Evolutionary conservation across 495 filamentous ascomycete genomes (phyloP), one percentile per base, ranked within the genome.

Genomic region (Aspergillus diversus): DNA sequence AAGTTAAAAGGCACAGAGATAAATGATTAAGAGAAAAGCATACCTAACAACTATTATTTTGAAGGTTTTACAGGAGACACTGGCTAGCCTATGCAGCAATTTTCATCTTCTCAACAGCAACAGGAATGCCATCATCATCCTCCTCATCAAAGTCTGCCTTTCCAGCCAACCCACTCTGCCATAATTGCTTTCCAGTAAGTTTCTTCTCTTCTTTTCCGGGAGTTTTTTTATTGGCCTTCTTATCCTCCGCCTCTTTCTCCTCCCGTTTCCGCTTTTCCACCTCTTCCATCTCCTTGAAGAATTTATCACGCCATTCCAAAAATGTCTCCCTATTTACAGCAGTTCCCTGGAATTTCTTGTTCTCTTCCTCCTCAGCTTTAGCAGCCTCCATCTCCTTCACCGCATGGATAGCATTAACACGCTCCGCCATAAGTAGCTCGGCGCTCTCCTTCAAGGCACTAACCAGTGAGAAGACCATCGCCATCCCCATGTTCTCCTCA

Each of bases 381-480:
- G 86, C 79, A 5, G 86, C 69, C n/a, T 79, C 84, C 63, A 87
- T 82, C 56, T 97, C 93, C 49, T 82, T 84, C 61, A 69, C 80
- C 8, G 79, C 82, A 66, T 86, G 81, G 9, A 84, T 84, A 8
- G 82, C 87, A 7, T 81, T 84, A 53, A 86, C 82, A 27, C 96
- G 87, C 51, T 91, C 86, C 3, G 73, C 63, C 67, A 97, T 86
- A 27, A 99, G 80, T 57, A 84, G 80, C 78, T 99, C 95, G 5
- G 92, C 92, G 39, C 81, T 80, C 60, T 99, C 95, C 70, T 97
- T 98, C 57, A 99, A 75, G 4, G 90, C 86, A 43, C 88, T 90
- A 34, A 93, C 87, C 16, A 99, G 79, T 0, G 93, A 92, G 76
- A 97, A 99, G 0, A 99, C 83, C 95, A 99, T 99, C n/a, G 92